Evolutionary conservation across 305 asterid genomes (phyloP).

Genomic region (Withania somnifera): DNA sequence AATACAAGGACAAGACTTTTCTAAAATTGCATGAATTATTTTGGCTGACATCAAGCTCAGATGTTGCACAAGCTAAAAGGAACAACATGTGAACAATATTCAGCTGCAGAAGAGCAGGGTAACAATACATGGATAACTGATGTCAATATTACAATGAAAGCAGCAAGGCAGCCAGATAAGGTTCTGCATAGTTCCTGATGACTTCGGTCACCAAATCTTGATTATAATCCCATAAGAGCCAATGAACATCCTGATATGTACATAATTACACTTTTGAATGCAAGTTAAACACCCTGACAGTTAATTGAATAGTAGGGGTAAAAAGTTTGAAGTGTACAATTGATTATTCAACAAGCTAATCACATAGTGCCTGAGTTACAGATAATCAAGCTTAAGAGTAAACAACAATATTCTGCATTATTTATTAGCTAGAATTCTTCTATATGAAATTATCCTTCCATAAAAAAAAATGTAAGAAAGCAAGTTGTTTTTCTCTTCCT

Average conservation of each 20-base stretch:
- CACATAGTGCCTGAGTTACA: background rate
- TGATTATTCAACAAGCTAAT: background rate
- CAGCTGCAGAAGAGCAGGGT: background rate
- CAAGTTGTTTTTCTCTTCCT: background rate
- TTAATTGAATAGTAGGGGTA: background rate
- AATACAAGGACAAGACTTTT: background rate
- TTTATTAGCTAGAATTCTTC: background rate
- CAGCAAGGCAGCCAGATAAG: background rate
- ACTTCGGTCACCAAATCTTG: background rate
- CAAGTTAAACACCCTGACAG: background rate
- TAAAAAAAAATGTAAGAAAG: background rate
- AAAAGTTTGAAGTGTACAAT: background rate
- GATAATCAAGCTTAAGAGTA: background rate
- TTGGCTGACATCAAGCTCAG: background rate
- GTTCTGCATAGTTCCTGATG: background rate
- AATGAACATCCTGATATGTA: background rate
- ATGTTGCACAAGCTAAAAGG: background rate
- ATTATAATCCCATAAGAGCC: background rate
- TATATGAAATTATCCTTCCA: background rate
- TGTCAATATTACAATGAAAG: background rate
- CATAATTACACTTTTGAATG: background rate
- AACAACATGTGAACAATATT: background rate
- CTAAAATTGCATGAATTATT: background rate
- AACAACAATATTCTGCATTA: background rate
- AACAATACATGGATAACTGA: background rate